Conservation (phyloP, 768 basidiomycete genomes). For the Mycena rebaudengoi region DNA sequence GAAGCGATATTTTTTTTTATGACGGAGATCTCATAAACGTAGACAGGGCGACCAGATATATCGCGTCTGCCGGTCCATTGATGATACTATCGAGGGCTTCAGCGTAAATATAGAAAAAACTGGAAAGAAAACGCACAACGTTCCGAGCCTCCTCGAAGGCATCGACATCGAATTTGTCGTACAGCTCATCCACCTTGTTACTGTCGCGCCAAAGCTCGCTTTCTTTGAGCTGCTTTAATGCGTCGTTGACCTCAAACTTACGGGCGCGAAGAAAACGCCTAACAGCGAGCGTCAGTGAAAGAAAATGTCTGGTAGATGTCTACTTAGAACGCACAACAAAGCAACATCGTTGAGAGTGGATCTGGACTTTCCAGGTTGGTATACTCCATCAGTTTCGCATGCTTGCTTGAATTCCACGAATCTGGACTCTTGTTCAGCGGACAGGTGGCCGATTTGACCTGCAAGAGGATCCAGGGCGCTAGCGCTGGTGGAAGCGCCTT, state of each 20-base stretch:
- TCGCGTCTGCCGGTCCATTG: constrained; percentile 66
- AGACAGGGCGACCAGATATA: constrained; percentile 44
- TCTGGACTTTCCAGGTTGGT: constrained; percentile 36
- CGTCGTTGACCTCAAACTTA: constrained; percentile 56
- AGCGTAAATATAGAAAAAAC: neutral
- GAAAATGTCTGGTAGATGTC: neutral
- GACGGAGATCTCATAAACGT: constrained; percentile 45
- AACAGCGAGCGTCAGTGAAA: neutral
- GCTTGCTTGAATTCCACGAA: constrained; percentile 50
- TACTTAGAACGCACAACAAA: constrained; percentile 51
- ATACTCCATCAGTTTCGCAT: constrained; percentile 47
- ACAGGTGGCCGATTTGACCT: constrained; percentile 48
- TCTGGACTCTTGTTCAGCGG: constrained; percentile 41
- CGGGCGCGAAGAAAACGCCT: constrained; percentile 72
- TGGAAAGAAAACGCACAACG: constrained; percentile 32
- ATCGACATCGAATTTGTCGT: constrained; percentile 51
- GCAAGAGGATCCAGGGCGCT: constrained; percentile 23
- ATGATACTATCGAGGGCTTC: constrained; percentile 46
- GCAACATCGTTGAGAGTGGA: constrained; percentile 53
- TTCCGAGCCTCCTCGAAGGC: constrained; percentile 55
- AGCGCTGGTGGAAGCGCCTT: neutral
- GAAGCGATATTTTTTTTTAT: constrained; percentile 52
- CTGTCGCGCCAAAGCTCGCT: constrained; percentile 60
- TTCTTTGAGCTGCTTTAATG: constrained; percentile 58
- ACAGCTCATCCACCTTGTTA: constrained; percentile 55